phyloP scores from a whole-genome alignment of 2,329 filamentous ascomycete species.

The Fusarium verticillioides region DNA sequence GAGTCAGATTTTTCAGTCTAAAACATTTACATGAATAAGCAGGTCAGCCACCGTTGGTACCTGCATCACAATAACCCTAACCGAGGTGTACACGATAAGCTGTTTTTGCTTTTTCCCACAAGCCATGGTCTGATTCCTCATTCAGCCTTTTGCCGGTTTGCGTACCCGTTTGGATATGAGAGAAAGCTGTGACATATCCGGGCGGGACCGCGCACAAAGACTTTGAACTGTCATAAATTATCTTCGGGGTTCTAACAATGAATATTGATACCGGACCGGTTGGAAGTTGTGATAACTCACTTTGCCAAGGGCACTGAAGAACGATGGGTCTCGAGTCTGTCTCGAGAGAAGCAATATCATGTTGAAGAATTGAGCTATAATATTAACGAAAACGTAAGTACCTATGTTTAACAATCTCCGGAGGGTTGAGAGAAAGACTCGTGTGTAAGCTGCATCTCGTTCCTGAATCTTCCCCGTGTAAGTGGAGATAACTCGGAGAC shows the following conservation, averaged over 20 bases:
- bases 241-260: background rate
- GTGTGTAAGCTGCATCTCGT: background rate
- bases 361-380: background rate
- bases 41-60: slow-evolving; percentile 1
- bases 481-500: slow-evolving; percentile 4
- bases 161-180: slow-evolving; percentile 8
- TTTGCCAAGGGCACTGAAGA: background rate
- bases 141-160: background rate
- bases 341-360: background rate
- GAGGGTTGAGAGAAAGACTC: background rate
- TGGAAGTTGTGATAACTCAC: background rate
- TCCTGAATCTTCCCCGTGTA: slow-evolving; percentile 4
- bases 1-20: background rate
- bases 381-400: background rate
- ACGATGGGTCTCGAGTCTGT: background rate
- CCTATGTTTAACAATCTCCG: background rate
- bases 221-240: background rate
- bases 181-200: slow-evolving; percentile 13
- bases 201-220: background rate
- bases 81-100: background rate
- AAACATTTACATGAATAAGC: background rate
- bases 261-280: background rate
- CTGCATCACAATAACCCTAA: slow-evolving; percentile 9
- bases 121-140: slow-evolving; percentile 31
- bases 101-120: slow-evolving; percentile 35